Evolutionary conservation across 2,329 filamentous ascomycete species (phyloP), one percentile per base, ranked within the genome.

Genomic region (Botryotinia calthae): DNA sequence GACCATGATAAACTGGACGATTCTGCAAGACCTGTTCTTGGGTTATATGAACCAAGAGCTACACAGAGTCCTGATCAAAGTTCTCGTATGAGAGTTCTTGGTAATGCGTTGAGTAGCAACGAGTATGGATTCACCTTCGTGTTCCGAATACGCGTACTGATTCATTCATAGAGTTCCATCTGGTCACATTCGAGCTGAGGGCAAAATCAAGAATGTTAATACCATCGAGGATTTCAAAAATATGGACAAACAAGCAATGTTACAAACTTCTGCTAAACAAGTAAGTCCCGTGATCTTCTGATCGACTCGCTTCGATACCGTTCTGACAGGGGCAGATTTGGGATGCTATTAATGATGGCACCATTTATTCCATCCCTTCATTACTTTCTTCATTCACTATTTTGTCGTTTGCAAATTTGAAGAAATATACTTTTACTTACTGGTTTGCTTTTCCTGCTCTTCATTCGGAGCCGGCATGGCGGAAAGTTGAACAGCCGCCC

Each of bases 381-480:
- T 87, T 98, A 2, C 89, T 99, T 28, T 90, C 94, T 7, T 96
- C 93, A 10, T 98, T 98, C 82, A 88, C 93, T 40, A 90, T 97
- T 73, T 89, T 98, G 63, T 97, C 94, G 25, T 99, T 93, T 81
- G 95, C 96, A 75, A 95, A 99, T 80, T 87, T 99, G 48, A 99
- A 99, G 82, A 98, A 97, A 81, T 98, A 98, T 84, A 93, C 91
- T 75, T 98, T 98, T 81, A 94, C 92, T n/a, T 98, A 98, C 83
- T 97, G 97, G 90, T 98, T 98, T 82, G 95, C 92, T 8, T 99
- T 97, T 79, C 96, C 96, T 1, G 94, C 95, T 25, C 86, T 99
- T 62, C 95, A 97, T 81, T 97, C 95, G 6, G 91, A 95, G 71
- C 93, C 94, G 2, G 85, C 87, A 42, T 99, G 96, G 96, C 91